Conservation (phyloP, 2,329 filamentous ascomycete species). For the Chrysoporthe deuterocubensis region DNA sequence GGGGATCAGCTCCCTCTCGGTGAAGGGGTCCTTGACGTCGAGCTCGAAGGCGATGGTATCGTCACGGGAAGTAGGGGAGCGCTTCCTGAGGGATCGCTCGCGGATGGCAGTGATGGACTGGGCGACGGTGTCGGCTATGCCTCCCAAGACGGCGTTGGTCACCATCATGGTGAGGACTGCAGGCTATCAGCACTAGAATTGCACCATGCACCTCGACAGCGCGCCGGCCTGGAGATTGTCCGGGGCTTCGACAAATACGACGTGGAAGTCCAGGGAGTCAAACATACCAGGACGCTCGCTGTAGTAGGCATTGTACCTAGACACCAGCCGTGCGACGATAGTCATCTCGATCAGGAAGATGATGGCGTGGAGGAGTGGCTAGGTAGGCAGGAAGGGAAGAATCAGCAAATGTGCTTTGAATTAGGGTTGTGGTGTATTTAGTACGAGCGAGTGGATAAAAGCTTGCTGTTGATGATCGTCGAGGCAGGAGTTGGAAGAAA, state of each 20-base stretch:
- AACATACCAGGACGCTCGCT: slow-evolving; percentile 78
- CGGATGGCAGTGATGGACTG: slow-evolving; percentile 88
- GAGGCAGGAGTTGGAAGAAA: slow-evolving; percentile 4
- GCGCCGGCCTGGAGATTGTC: background rate
- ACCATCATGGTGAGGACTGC: slow-evolving; percentile 97
- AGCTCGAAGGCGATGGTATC: slow-evolving; percentile 84
- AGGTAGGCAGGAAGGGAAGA: slow-evolving; percentile 30
- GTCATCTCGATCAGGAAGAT: slow-evolving; percentile 89
- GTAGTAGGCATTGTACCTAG: slow-evolving; percentile 94
- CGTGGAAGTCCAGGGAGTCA: background rate
- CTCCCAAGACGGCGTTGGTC: slow-evolving; percentile 93
- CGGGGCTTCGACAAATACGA: background rate
- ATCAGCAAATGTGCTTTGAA: slow-evolving; percentile 17
- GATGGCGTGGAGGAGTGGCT: slow-evolving; percentile 87
- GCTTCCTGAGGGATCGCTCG: slow-evolving; percentile 66
- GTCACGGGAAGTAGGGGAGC: slow-evolving; percentile 53
- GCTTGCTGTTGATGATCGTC: slow-evolving; percentile 9
- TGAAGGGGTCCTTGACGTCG: slow-evolving; percentile 76
- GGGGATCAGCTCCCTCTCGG: slow-evolving; percentile 68
- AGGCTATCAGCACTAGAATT: slow-evolving; percentile 20
- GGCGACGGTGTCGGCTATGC: slow-evolving; percentile 94
- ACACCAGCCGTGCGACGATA: slow-evolving; percentile 77
- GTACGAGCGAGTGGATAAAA: background rate
- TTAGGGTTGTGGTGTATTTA: background rate
- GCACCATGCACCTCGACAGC: background rate